These are phyloP conservation scores for Trichoderma asperelloides DNA, from an alignment of 495 filamentous ascomycete genomes.

Conservation along the genomic window DNA sequence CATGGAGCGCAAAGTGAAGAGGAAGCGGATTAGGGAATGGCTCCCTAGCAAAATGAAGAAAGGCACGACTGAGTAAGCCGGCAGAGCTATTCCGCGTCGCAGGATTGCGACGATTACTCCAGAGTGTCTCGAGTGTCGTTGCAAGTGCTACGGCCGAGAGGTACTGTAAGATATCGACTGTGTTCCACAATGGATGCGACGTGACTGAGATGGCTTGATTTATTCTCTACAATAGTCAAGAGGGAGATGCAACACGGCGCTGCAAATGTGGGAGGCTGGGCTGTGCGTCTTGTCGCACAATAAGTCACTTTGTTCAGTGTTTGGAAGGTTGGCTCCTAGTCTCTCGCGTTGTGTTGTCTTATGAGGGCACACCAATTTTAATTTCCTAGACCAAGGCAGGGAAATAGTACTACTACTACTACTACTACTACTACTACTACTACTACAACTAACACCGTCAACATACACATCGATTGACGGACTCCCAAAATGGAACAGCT, in stretches of 20 bases:
- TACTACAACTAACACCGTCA: neutral
- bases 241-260: neutral
- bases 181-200: conserved; percentile 1
- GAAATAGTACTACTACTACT: neutral
- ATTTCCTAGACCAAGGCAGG: neutral
- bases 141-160: too few species aligned
- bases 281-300: neutral
- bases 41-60: conserved; percentile 4
- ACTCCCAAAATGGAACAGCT: neutral
- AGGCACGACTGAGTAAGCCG: neutral
- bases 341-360: neutral
- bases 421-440: too few species aligned
- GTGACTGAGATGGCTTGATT: neutral
- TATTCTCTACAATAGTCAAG: neutral
- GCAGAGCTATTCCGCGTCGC: neutral
- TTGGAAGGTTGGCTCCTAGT: neutral
- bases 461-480: neutral
- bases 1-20: conserved; percentile 10
- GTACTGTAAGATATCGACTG: neutral
- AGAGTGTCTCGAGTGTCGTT: neutral
- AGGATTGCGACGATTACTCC: neutral
- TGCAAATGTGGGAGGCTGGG: neutral
- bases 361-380: neutral
- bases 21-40: neutral
- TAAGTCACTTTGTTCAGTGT: neutral